Evolutionary conservation across 768 basidiomycete genomes (phyloP).

Genomic region (Podaxis pistillaris): DNA sequence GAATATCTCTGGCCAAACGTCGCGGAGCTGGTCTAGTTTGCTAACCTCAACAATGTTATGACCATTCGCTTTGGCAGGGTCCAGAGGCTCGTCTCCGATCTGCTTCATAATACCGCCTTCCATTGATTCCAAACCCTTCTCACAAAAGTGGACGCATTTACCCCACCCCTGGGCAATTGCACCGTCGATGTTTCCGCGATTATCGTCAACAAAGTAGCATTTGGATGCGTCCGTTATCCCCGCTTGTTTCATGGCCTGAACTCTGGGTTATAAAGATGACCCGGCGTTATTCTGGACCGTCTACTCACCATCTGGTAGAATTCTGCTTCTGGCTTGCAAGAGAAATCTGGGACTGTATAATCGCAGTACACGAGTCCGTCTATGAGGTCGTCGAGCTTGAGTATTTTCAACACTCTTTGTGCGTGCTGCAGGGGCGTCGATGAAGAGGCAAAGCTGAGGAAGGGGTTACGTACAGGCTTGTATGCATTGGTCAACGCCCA

Average conservation of each 20-base stretch:
- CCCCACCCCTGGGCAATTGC: constrained; percentile 70
- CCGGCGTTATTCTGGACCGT: neutral
- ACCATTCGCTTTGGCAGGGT: constrained; percentile 30
- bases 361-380: constrained; percentile 81
- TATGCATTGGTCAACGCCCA: constrained; percentile 91
- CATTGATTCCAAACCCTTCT: constrained; percentile 58
- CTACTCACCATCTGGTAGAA: constrained; percentile 59
- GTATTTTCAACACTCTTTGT: constrained; percentile 70
- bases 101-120: constrained; percentile 61
- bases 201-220: constrained; percentile 83
- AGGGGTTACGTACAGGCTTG: constrained; percentile 45
- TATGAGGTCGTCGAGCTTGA: constrained; percentile 69
- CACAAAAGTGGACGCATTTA: constrained; percentile 74
- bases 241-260: constrained; percentile 66
- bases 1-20: constrained; percentile 78
- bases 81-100: constrained; percentile 35
- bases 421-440: constrained; percentile 61
- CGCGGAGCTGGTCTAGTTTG: constrained; percentile 64
- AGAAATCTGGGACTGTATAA: constrained; percentile 63
- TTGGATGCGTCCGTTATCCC: constrained; percentile 61
- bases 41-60: constrained; percentile 53
- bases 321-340: constrained; percentile 78
- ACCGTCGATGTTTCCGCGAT: constrained; percentile 61
- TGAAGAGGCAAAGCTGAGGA: neutral
- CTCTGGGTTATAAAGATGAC: constrained; percentile 5